A percentile compares a stretch with the other conserved stretches of the same genome.
These are phyloP conservation scores for Coprinellus micaceus DNA, from an alignment of 768 basidiomycete species.

Conservation along the genomic window DNA sequence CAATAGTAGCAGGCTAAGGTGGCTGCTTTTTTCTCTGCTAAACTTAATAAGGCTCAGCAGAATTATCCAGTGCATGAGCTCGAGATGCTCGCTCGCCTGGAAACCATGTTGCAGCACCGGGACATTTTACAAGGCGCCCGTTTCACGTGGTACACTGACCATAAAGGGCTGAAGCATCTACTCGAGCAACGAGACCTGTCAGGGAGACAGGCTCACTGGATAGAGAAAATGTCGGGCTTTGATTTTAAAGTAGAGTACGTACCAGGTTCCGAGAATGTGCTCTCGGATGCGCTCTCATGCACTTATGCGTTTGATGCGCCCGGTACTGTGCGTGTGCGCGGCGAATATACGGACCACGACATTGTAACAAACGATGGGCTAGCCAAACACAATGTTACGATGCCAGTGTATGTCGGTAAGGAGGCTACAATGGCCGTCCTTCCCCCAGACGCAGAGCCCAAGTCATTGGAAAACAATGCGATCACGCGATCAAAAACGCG, in stretches of 20 bases:
- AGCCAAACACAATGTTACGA: conserved; percentile 1
- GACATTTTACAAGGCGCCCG: conserved; percentile 27
- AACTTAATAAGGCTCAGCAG: conserved; percentile 31
- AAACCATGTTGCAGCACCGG: conserved; percentile 27
- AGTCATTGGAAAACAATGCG: too few relatives aligned
- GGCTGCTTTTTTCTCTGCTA: conserved; percentile 32
- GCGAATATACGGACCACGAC: conserved; percentile 20
- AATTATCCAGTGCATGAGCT: conserved; percentile 38
- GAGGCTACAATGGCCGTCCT: conserved; percentile 3
- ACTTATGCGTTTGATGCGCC: conserved; percentile 20
- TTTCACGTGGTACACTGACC: conserved; percentile 32
- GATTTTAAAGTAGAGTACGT: conserved; percentile 32
- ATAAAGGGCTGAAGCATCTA: conserved; percentile 29
- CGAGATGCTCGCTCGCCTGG: conserved; percentile 32
- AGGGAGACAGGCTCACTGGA: conserved; percentile 33
- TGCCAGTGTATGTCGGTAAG: neutral
- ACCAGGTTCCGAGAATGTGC: conserved; percentile 33
- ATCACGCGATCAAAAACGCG: neutral
- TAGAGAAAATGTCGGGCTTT: conserved; percentile 35
- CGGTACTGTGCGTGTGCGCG: conserved; percentile 17
- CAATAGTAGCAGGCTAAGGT: conserved; percentile 21
- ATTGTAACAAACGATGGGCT: neutral
- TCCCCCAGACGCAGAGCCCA: neutral
- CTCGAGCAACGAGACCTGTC: conserved; percentile 34
- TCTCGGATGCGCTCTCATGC: conserved; percentile 39